Percentiles rank a stretch among this genome's conserved stretches.
These are phyloP conservation scores for Fusarium irregulare DNA, from an alignment of 2,329 filamentous ascomycete species.

Conservation along the genomic window DNA sequence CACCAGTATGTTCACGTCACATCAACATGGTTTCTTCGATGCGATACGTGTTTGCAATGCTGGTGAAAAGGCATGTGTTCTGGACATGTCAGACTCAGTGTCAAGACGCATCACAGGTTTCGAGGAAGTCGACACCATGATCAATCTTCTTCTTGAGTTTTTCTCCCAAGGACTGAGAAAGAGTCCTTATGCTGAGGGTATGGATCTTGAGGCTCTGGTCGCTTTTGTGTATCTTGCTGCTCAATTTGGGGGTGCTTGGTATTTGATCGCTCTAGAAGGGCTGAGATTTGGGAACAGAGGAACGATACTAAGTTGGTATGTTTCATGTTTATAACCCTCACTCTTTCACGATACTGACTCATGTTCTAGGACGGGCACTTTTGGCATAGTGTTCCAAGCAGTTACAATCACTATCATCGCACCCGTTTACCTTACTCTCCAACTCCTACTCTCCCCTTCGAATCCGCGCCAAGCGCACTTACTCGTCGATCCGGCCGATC, in stretches of 20 bases:
- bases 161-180: conserved; percentile 34
- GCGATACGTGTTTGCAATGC: conserved; percentile 20
- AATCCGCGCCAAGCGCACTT: background rate
- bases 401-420: conserved; percentile 38
- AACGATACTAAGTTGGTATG: conserved; percentile 32
- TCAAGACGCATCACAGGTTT: background rate
- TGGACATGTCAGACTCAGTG: conserved; percentile 25
- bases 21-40: conserved; percentile 36
- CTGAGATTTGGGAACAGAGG: conserved; percentile 29
- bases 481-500: conserved; percentile 24
- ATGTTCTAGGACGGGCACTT: conserved; percentile 26
- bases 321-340: background rate
- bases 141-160: conserved; percentile 33
- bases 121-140: conserved; percentile 3
- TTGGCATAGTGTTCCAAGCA: conserved; percentile 36
- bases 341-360: background rate
- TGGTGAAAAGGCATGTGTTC: background rate
- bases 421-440: conserved; percentile 33
- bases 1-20: conserved; percentile 29
- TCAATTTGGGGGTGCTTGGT: conserved; percentile 41
- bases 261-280: conserved; percentile 31
- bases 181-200: background rate
- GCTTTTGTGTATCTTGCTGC: conserved; percentile 36
- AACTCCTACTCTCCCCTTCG: conserved; percentile 27
- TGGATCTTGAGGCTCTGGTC: conserved; percentile 29